Evolutionary conservation across 306 rosid genomes (phyloP).

Genomic region (Rosa lucieae): DNA sequence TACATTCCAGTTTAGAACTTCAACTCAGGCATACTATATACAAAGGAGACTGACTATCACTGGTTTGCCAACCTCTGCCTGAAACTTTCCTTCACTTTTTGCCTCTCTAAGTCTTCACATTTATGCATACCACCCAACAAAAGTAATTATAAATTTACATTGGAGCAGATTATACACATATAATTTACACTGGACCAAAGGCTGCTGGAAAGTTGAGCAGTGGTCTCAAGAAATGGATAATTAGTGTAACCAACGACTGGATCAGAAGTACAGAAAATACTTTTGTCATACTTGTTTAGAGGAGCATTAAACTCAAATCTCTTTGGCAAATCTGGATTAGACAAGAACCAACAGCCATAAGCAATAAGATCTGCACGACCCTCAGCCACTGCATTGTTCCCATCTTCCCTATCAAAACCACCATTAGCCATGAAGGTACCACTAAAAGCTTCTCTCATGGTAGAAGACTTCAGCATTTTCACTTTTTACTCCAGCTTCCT

Average conservation of each 20-base stretch:
- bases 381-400: not conserved
- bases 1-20: too few species aligned
- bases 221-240: constrained; percentile 26
- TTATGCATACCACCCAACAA: not conserved
- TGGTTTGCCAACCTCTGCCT: too few species aligned
- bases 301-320: not conserved
- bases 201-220: not conserved
- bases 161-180: not conserved
- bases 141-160: not conserved
- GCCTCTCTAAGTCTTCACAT: not conserved
- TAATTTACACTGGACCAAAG: not conserved
- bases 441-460: constrained; percentile 46
- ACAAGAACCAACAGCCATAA: not conserved
- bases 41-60: too few species aligned
- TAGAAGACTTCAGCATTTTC: constrained; percentile 29
- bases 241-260: constrained; percentile 58
- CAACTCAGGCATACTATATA: too few species aligned
- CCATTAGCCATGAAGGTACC: not conserved
- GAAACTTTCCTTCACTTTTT: not conserved
- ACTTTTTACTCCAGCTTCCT: constrained; percentile 13
- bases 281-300: constrained; percentile 22
- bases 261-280: constrained; percentile 37
- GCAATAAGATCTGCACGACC: not conserved
- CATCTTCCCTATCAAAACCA: not conserved
- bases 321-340: not conserved